Evolutionary conservation across 495 filamentous ascomycete species (phyloP), one percentile per base, ranked within the genome.

Genomic region (Glonium stellatum): DNA sequence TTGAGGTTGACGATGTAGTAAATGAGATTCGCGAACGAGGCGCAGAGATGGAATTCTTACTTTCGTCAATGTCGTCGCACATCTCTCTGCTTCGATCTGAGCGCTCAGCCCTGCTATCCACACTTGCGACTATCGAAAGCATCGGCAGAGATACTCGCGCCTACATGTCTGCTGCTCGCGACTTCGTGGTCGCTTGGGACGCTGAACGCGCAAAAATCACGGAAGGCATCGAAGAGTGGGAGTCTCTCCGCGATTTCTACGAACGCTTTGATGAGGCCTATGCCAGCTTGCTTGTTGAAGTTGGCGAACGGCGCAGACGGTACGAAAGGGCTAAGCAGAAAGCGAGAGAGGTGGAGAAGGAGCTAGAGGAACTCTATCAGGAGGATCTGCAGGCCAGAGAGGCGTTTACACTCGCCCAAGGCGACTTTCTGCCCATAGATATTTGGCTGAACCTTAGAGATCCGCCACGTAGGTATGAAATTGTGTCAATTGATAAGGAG

Each of bases 1-100:
- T 77, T 4, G 87, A 95, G 66, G 90, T 96, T 1, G 90, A 95
- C 10, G 93, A 95, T 64, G 93, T 97, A 13, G 86, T 96, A 1
- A 73, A 78, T 55, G 93, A 98, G 64, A 84, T 98, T 51, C 81
- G 86, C 59, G 85, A 89, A 57, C 83, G 82, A 46, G 82, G 89
- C 21, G 77, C 78, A 8, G 82, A 87, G 35, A 92, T 97, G 83
- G 91, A 96, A 70, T 72, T 70, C 0, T 79, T 81, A 37, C 86
- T 85, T 52, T 78, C 76, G 5, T 72, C 79, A 0, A 75, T 88
- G 8, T 69, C 78, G 70, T 78, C 15, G 81, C 87, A 42, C 88
- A 59, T 90, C 58, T 69, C 78, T 97, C 0, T 18, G 39, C 48
- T 87, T 87, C 50, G 61, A 18, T 52, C 55, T 12, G 60, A 63